phyloP scores from a whole-genome alignment of 2,329 filamentous ascomycete species.

The Paraphoma sp. region DNA sequence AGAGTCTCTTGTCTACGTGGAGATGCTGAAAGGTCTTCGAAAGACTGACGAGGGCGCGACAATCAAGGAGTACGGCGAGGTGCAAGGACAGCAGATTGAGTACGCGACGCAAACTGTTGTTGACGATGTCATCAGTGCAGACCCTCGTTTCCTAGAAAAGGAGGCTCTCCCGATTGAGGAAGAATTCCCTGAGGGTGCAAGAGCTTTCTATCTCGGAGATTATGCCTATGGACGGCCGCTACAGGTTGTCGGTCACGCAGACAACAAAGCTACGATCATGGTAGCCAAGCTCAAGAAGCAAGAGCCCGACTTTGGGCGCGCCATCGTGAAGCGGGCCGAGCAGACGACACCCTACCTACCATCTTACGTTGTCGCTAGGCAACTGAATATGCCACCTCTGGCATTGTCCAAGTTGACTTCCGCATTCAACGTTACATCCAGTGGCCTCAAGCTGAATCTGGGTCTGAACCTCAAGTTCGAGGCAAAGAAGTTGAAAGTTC shows the following conservation, averaged over 20 bases:
- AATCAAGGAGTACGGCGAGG: constrained; percentile 88
- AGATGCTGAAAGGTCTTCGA: constrained; percentile 88
- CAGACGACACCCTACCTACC: constrained; percentile 78
- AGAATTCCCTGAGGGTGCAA: constrained; percentile 83
- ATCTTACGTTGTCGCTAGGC: constrained; percentile 85
- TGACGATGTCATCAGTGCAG: constrained; percentile 86
- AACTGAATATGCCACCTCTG: constrained; percentile 81
- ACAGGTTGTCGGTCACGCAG: constrained; percentile 77
- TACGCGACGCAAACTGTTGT: constrained; percentile 93
- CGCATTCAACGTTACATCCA: constrained; percentile 84
- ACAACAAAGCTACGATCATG: constrained; percentile 78
- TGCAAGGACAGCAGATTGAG: constrained; percentile 84
- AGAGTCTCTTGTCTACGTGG: constrained; percentile 88
- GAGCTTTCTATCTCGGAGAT: constrained; percentile 92
- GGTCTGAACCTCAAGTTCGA: constrained; percentile 98
- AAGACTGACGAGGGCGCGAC: constrained; percentile 92
- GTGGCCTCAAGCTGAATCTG: constrained; percentile 84
- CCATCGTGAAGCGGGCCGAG: constrained; percentile 75
- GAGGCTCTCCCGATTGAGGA: constrained; percentile 86
- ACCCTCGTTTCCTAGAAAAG: constrained; percentile 91
- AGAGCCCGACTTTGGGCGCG: constrained; percentile 81
- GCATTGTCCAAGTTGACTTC: constrained; percentile 96
- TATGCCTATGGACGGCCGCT: constrained; percentile 90
- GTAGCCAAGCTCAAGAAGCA: constrained; percentile 74
- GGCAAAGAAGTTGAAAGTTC: constrained; percentile 90